Percentiles rank a stretch among this genome's conserved stretches.
Conservation (phyloP, 352 stramenopile species). For the Pythium oligandrum region DNA sequence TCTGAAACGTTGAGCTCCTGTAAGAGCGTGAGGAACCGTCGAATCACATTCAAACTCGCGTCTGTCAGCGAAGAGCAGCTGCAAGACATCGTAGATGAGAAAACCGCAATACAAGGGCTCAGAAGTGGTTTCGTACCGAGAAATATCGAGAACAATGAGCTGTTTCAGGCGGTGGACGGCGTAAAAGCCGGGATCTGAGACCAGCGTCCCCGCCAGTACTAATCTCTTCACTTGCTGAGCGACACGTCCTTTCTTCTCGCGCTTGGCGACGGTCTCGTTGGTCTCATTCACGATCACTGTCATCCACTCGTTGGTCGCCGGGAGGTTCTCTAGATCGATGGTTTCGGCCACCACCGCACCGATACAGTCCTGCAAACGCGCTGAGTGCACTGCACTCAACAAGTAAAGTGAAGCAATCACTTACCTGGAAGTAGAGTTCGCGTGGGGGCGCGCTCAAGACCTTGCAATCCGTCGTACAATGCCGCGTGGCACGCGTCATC, state of each 20-base stretch:
- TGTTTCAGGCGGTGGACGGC: slow-evolving; percentile 17
- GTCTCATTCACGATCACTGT: slow-evolving; percentile 8
- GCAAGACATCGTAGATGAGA: background rate
- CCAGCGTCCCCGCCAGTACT: slow-evolving; percentile 8
- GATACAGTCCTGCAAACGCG: slow-evolving; percentile 4
- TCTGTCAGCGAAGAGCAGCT: slow-evolving; percentile 54
- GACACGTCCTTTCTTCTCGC: background rate
- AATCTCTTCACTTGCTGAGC: slow-evolving; percentile 1
- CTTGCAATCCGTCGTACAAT: slow-evolving; percentile 3
- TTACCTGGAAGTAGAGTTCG: slow-evolving; percentile 18
- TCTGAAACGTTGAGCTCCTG: slow-evolving; percentile 50
- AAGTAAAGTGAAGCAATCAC: slow-evolving; percentile 1
- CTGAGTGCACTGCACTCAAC: background rate
- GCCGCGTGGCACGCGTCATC: background rate
- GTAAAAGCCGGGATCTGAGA: slow-evolving; percentile 17
- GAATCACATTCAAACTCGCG: slow-evolving; percentile 35
- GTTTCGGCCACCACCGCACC: background rate
- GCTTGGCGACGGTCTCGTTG: background rate
- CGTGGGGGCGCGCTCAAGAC: slow-evolving; percentile 6
- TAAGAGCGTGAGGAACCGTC: slow-evolving; percentile 31
- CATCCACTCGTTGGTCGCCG: slow-evolving; percentile 11
- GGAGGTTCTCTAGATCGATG: slow-evolving; percentile 13
- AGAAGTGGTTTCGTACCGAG: slow-evolving; percentile 11
- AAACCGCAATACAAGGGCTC: no score
- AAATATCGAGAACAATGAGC: slow-evolving; percentile 20